Percentiles rank a stretch among this genome's conserved stretches.
Conservation (phyloP, 768 basidiomycete species). For the Boletus vermiculosoides region DNA sequence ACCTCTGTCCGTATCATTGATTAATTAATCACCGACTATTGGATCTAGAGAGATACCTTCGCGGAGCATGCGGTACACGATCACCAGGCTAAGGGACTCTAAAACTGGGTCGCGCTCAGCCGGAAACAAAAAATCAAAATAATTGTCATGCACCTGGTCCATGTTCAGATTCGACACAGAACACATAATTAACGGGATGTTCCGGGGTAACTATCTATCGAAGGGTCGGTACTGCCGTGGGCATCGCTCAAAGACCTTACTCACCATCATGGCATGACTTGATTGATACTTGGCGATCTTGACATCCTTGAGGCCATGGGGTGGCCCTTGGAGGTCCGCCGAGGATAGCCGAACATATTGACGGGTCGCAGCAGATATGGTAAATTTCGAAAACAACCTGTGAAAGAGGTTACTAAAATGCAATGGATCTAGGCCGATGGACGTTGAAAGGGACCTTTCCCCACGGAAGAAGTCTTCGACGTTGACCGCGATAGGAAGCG, state of each 20-base stretch:
- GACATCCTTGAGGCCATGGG: constrained; percentile 46
- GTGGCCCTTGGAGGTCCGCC: constrained; percentile 50
- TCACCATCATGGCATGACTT: constrained; percentile 49
- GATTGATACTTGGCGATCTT: constrained; percentile 50
- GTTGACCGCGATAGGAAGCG: constrained; percentile 85
- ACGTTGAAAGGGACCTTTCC: constrained; percentile 48
- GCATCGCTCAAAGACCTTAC: constrained; percentile 19
- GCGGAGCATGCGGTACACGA: constrained; percentile 76
- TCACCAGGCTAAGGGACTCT: constrained; percentile 59
- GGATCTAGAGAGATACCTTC: constrained; percentile 55
- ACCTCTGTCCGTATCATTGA: constrained; percentile 50
- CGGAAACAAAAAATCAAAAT: constrained; percentile 4
- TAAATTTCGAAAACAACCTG: constrained; percentile 90
- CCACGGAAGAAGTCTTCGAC: constrained; percentile 97
- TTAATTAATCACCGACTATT: constrained; percentile 3
- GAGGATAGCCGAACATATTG: constrained; percentile 76
- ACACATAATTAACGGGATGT: constrained; percentile 77
- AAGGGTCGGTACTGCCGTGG: neutral
- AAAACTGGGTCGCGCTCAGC: constrained; percentile 43
- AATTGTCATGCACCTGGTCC: constrained; percentile 50
- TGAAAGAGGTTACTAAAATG: constrained; percentile 4
- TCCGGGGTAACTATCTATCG: constrained; percentile 72
- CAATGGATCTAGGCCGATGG: constrained; percentile 1
- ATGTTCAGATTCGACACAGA: constrained; percentile 64
- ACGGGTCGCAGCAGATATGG: constrained; percentile 75